These are phyloP conservation scores for Leptomonas pyrrhocoris DNA, from an alignment of 208 protist genomes.

Conservation along the genomic window DNA sequence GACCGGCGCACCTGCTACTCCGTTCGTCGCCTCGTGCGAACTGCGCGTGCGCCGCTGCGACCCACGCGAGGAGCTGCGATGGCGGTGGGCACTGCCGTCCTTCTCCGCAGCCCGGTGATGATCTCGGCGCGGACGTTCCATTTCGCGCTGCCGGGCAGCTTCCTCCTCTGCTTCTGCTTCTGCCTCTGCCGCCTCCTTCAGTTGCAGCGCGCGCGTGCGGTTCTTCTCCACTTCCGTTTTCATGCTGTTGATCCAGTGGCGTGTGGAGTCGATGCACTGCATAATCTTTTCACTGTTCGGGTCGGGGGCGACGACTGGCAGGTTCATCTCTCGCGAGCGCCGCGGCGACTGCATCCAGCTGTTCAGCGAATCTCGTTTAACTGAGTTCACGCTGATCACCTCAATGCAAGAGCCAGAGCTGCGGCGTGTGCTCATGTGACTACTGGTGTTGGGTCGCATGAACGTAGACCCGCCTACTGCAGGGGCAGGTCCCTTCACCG, in stretches of 20 bases:
- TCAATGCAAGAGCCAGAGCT: slow-evolving; percentile 46
- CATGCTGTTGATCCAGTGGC: slow-evolving; percentile 59
- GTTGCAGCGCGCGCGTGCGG: slow-evolving; percentile 22
- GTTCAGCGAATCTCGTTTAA: slow-evolving; percentile 8
- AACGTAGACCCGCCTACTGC: slow-evolving; percentile 15
- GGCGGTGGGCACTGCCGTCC: slow-evolving; percentile 5
- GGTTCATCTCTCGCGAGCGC: slow-evolving; percentile 16
- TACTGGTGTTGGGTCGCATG: slow-evolving; percentile 13
- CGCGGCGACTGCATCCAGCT: slow-evolving; percentile 30
- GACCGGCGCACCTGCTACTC: neutral
- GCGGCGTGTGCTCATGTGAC: slow-evolving; percentile 10
- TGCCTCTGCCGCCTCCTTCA: neutral
- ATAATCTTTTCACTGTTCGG: slow-evolving; percentile 26
- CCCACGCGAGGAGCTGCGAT: slow-evolving; percentile 26
- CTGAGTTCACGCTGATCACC: slow-evolving; percentile 48
- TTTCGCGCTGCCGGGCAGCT: neutral
- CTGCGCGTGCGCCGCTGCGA: slow-evolving; percentile 6
- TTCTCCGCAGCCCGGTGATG: neutral
- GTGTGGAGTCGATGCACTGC: slow-evolving; percentile 52
- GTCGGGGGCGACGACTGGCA: slow-evolving; percentile 19
- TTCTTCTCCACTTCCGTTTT: slow-evolving; percentile 45
- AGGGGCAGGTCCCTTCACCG: neutral
- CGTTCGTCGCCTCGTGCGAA: slow-evolving; percentile 5
- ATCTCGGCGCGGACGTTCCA: slow-evolving; percentile 7
- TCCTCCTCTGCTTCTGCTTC: neutral